These are phyloP conservation scores for Trypanosoma mega DNA, from an alignment of 208 protist genomes.

Conservation along the genomic window DNA sequence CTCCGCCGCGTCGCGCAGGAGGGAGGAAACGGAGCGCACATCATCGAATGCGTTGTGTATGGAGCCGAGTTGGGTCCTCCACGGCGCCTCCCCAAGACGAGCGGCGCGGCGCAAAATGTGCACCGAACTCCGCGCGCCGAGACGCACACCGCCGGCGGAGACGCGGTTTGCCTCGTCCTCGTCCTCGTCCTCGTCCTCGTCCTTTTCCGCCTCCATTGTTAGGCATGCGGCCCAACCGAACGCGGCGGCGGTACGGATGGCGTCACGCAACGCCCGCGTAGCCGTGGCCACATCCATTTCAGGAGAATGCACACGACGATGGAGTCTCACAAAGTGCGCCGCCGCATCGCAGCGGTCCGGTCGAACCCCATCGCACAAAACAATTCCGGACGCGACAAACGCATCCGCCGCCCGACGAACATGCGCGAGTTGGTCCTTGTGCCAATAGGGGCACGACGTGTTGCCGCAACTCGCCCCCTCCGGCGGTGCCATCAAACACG, in stretches of 20 bases:
- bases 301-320: not conserved
- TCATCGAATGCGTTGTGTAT: too few species aligned
- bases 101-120: too few species aligned
- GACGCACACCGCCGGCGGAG: too few species aligned
- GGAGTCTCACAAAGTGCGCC: not conserved
- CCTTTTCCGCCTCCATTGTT: too few species aligned
- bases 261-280: not conserved
- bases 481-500: slow-evolving; percentile 66
- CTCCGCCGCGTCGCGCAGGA: slow-evolving; percentile 19
- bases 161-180: too few species aligned
- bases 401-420: slow-evolving; percentile 22
- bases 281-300: not conserved
- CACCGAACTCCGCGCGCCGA: too few species aligned
- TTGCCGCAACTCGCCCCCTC: slow-evolving; percentile 33
- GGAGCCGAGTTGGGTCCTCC: too few species aligned
- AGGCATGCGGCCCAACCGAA: slow-evolving; percentile 1
- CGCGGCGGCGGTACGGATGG: slow-evolving; percentile 1
- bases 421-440: slow-evolving; percentile 58
- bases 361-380: not conserved
- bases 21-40: not conserved
- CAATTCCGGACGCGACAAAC: not conserved
- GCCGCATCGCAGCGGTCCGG: not conserved
- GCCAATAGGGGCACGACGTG: slow-evolving; percentile 59
- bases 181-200: too few species aligned
- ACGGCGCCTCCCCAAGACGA: too few species aligned